A percentile compares a stretch with the other conserved stretches of the same genome.
Evolutionary conservation across 2,329 filamentous ascomycete species (phyloP).

Genomic region (Fusarium nygamai): DNA sequence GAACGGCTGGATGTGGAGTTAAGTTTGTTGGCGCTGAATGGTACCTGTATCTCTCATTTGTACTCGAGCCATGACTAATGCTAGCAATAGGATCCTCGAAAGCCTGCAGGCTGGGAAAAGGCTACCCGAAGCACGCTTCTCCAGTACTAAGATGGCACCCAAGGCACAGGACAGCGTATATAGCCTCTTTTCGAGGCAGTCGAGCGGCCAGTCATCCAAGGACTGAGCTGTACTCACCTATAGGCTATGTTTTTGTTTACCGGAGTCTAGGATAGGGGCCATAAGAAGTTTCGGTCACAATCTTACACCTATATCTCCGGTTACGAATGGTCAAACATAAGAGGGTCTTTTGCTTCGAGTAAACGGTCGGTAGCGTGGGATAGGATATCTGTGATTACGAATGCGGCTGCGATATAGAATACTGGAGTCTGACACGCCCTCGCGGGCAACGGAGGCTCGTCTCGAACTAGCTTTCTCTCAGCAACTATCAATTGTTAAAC

Average conservation of each 20-base stretch:
- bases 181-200: slow-evolving; percentile 52
- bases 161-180: slow-evolving; percentile 73
- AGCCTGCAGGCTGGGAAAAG: slow-evolving; percentile 80
- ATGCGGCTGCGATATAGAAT: not conserved
- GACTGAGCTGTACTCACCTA: not conserved
- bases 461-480: not conserved
- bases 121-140: slow-evolving; percentile 78
- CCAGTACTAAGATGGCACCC: slow-evolving; percentile 68
- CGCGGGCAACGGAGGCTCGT: not conserved
- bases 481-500: not conserved
- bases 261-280: not conserved
- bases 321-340: not conserved
- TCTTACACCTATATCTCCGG: not conserved
- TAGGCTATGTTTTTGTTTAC: not conserved
- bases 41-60: slow-evolving; percentile 51
- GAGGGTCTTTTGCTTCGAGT: not conserved
- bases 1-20: slow-evolving; percentile 73
- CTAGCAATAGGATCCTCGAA: slow-evolving; percentile 75
- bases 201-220: slow-evolving; percentile 6
- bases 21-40: slow-evolving; percentile 86
- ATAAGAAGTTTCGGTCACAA: not conserved
- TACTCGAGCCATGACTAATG: not conserved
- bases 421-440: not conserved
- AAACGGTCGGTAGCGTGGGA: not conserved
- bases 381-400: not conserved